Evolutionary conservation across 352 stramenopile genomes (phyloP).

Genomic region (Pythium sp.): DNA sequence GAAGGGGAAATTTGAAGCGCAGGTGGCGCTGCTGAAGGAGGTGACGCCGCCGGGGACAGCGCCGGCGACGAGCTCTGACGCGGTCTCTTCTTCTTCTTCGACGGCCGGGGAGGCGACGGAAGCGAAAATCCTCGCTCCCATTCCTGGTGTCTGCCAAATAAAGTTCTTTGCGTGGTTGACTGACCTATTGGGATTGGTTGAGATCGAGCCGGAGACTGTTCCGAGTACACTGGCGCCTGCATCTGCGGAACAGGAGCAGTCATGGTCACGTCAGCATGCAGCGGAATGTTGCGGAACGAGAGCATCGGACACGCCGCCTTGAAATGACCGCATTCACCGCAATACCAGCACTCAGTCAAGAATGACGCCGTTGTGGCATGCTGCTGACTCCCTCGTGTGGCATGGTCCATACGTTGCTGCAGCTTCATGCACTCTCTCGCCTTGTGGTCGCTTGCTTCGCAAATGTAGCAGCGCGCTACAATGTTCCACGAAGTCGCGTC

Average conservation of each 20-base stretch:
- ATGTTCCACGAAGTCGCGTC: slow-evolving; percentile 53
- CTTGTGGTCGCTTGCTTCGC: slow-evolving; percentile 39
- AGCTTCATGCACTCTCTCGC: slow-evolving; percentile 56
- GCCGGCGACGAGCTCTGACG: slow-evolving; percentile 40
- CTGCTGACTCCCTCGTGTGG: background rate
- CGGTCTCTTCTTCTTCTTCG: slow-evolving; percentile 66
- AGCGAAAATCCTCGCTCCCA: slow-evolving; percentile 34
- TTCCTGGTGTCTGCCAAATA: slow-evolving; percentile 22
- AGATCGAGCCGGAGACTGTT: background rate
- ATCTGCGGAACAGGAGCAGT: background rate
- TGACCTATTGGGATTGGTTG: slow-evolving; percentile 8
- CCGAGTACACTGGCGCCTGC: background rate
- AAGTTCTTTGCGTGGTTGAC: slow-evolving; percentile 17
- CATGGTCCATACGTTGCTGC: slow-evolving; percentile 1
- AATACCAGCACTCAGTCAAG: slow-evolving; percentile 77
- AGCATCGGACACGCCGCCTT: slow-evolving; percentile 75
- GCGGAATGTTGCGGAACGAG: slow-evolving; percentile 50
- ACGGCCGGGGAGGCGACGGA: slow-evolving; percentile 24
- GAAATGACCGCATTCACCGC: slow-evolving; percentile 64
- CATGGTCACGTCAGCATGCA: slow-evolving; percentile 17
- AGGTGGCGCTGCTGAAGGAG: slow-evolving; percentile 14
- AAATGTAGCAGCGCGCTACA: slow-evolving; percentile 67
- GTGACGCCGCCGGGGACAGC: slow-evolving; percentile 26
- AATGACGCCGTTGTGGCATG: slow-evolving; percentile 19
- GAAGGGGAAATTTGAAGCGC: slow-evolving; percentile 26